Base-by-base conservation (phyloP, 2,329 filamentous ascomycete species). In the Penicillium rolfsii region DNA sequence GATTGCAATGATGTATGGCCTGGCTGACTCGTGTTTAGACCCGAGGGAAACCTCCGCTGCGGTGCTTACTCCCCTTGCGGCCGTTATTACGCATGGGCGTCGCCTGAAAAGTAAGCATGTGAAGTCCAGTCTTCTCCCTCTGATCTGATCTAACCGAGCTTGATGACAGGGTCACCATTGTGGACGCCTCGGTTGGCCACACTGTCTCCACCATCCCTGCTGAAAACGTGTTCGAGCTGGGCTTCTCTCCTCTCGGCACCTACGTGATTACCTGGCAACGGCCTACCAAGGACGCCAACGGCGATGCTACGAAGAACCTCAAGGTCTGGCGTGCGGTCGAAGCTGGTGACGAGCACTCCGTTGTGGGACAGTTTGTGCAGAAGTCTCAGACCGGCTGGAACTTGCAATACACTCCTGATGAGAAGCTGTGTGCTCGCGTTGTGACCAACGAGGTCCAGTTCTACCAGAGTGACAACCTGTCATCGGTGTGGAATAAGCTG, bases 401-500 rank as follows among this genome's bases (percentile, higher is more conserved):
- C 76, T 83, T 99, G 74, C 94, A 98, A 80, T 99, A 98, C 79
- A 97, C 93, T 33, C 85, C 87, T 61, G 95, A 99, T 75, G 95
- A 99, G 84, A 87, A 88, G 76, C 94, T 91, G 77, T 98, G 94
- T 77, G 95, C 94, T 67, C 92, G 95, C 68, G 85, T 89, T 64
- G 94, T 98, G 71, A 97, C 91, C 77, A 99, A 99, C 76, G 93
- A 98, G 83, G 91, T 99, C 59, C 95, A 98, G 73, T 97, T 99
- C 78, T 98, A 94, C 82, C 86, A 96, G 79, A 95, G 91, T 76
- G 85, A 89, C 67, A 89, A 98, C 75, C 83, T 98, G 73, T 82
- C 85, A 68, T 93, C 87, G 52, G 91, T 96, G 64, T 97, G 93
- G 93, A 96, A 97, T 80, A 97, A 96, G 83, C 83, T 99, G 76